Evolutionary conservation across 2,329 filamentous ascomycete species (phyloP), one percentile per base, ranked within the genome.

Genomic region (Penicillium sp.): DNA sequence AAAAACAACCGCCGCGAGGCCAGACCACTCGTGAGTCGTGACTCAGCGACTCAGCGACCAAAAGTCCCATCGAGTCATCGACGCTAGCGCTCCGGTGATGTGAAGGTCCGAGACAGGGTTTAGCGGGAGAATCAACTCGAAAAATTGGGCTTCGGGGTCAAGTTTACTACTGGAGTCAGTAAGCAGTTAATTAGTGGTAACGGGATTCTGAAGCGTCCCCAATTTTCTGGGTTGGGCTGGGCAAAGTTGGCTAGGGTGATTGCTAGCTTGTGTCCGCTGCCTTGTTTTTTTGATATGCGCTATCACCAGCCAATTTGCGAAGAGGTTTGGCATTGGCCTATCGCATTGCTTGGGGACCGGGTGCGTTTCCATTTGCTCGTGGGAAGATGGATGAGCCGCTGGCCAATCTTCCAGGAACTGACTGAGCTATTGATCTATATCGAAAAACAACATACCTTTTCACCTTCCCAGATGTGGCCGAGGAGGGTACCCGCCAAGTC

Each of bases 271-370:
- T 51, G 50, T 8, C 15, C 53, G 49, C 54, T 67, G 61, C 65
- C 65, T 63, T 68, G 61, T 31, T 47, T 63, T 68, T 65, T 61
- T 53, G 39, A 41, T 49, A 47, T 57, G 41, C 59, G 52, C 59
- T 59, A 59, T 39, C 35, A 43, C 28, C 8, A 11, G 22, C 31
- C 43, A 45, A 57, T 59, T 54, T 25, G 31, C 37, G 11, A 17
- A 10, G 11, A 10, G 41, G 35, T 42, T 35, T 39, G 22, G 22
- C 22, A 31, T 48, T 48, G 34, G 42, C 31, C 15, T 43, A 5
- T 38, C 11, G 28, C 25, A 15, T 25, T 53, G 37, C 41, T 43
- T 47, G 7, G 20, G 20, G 20, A 20, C 20, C 20, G n/a, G n/a
- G 38, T 48, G 5, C n/a, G 5, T 41, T 60, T 60, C 39, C 25